Evolutionary conservation across 2,329 filamentous ascomycete species (phyloP), one percentile per base, ranked within the genome.

Genomic region (Neurospora sp.): DNA sequence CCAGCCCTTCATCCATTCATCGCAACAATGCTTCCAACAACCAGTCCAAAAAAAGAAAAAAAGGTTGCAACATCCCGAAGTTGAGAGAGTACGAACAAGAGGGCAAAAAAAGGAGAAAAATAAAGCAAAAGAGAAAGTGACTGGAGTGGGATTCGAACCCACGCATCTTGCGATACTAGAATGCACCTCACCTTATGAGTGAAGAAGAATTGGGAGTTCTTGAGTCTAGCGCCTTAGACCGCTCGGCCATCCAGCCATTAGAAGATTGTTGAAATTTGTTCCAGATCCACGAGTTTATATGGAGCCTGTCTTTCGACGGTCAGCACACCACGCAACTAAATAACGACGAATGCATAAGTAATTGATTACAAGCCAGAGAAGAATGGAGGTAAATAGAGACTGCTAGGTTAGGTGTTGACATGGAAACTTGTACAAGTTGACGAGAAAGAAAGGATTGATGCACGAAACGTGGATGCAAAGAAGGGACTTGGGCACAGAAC

Each of bases 221-320:
- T 62, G 52, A 62, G 52, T 62, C 52, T 62, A 62, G 52, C 52
- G 52, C 52, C 52, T 62, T 62, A 62, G 52, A 62, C 52, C 52
- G 52, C 52, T 62, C 52, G 52, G 52, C 52, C 52, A 62, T 62
- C 52, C 52, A 62, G 52, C 52, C 52, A 62, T 62, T 62, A 8
- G 23, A 33, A 15, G 52, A 62, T 62, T 33, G 52, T 8, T 62
- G 12, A 15, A 15, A 1, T 17, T 41, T 17, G 15, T 1, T 28
- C 4, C 0, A 3, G 6, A 8, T 17, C 6, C 6, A 41, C 6
- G 1, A 8, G 3, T 6, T 17, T 17, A 41, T 41, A 41, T 41
- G 6, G 28, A 33, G 28, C 5, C 0, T 2, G 2, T 8, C 0
- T 3, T 17, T 8, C 2, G 3, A 8, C 8, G 6, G 3, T 6